Evolutionary conservation across 129 eudicot species (phyloP), one percentile per base, ranked within the genome.

Genomic region (Calendula officinalis): DNA sequence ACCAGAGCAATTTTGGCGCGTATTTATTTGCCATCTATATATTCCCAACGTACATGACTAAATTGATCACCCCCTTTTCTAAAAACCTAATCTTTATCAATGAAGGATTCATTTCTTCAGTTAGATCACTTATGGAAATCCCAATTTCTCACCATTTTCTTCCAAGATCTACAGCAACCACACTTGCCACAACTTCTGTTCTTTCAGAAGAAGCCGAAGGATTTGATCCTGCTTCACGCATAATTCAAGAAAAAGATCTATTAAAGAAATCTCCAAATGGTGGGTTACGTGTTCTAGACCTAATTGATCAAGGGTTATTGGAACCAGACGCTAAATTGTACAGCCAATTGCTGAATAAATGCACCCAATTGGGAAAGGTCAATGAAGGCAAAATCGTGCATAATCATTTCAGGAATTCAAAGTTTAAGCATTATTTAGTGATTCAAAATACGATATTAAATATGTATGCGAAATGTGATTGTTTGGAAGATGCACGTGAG

Each of bases 401-500:
- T 82, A 16, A 63, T n/a, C 97, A 86, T 69, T 86, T 90, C 43
- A 44, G 45, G 44, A 46, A 37, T 22, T 90, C 97, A 4, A 72
- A 50, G 69, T 77, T 70, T 56, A 75, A 49, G 4, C 74, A 81
- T 45, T 75, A 86, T 65, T 27, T 71, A 4, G 88, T 56, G 35
- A 34, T 81, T 5, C 80, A 83, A 10, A 86, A 83, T 43, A 73
- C 79, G 0, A 54, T 77, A 5, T 32, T 89, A 3, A 83, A 83
- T 67, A 73, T 89, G 91, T 89, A 86, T n/a, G 91, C 86, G 0
- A 89, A 89, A 57, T 81, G 91, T 46, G 84, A 83, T 10, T 69
- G 78, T 72, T 40, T 86, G 64, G 83, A 71, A 14, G 80, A 78
- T 34, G 95, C 95, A 3, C 84, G 86, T 6, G 15, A 86, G 37